Conservation (phyloP, 2,329 filamentous ascomycete genomes). For the Cladosporium sp. region DNA sequence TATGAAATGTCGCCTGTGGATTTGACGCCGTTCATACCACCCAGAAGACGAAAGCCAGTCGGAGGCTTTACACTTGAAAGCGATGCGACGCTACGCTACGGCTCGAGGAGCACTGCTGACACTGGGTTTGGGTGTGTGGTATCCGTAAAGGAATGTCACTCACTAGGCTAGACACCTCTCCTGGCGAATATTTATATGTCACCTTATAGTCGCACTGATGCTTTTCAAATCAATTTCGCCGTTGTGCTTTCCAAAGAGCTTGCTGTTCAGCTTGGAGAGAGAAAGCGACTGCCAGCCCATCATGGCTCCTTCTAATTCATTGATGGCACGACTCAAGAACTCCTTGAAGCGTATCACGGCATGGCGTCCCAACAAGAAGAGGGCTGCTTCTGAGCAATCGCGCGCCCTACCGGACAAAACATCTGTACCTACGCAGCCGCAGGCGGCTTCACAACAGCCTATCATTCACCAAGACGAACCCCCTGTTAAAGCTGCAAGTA, state of each 20-base stretch:
- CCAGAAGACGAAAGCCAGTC: neutral
- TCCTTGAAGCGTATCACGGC: slow-evolving; percentile 1
- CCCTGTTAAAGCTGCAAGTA: slow-evolving; percentile 24
- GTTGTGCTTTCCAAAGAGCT: neutral
- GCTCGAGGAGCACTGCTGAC: slow-evolving; percentile 3
- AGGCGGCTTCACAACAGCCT: slow-evolving; percentile 11
- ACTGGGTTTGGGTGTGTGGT: neutral
- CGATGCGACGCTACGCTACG: neutral
- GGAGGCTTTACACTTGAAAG: neutral
- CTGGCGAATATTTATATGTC: neutral
- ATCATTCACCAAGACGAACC: slow-evolving; percentile 6
- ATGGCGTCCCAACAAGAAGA: neutral
- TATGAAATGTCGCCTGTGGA: neutral
- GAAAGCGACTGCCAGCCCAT: neutral
- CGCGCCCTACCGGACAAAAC: neutral
- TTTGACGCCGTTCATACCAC: neutral
- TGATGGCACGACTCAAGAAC: neutral
- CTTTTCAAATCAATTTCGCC: neutral
- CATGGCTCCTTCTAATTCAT: slow-evolving; percentile 16
- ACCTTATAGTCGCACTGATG: neutral
- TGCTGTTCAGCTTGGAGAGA: neutral
- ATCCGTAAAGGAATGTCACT: neutral
- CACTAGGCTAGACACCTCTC: neutral
- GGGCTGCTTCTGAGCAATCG: neutral
- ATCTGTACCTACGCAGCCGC: slow-evolving; percentile 12